Evolutionary conservation across 768 basidiomycete species (phyloP), one percentile per base, ranked within the genome.

Genomic region (Xerocomus brunneocitrinus): DNA sequence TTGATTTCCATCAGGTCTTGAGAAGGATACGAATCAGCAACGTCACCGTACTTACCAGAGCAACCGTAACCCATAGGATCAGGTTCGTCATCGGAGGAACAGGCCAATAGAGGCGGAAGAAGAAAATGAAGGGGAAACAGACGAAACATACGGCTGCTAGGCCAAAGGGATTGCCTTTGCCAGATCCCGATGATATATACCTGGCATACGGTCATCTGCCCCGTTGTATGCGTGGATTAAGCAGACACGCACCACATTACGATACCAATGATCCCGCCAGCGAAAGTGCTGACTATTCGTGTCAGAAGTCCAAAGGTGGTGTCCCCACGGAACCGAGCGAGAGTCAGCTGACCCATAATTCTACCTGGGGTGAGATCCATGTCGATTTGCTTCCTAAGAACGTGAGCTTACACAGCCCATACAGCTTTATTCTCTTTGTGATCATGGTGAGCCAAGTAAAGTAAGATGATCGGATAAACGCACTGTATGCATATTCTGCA

Each of bases 271-370:
- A 85, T 42, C 6, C 82, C 81, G 7, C 89, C 89, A 25, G 76
- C 66, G 53, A 89, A 85, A 1, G 89, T 90, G 45, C 80, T 80
- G 5, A 77, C 35, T 24, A 88, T 75, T 52, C 89, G 78, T 1
- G 80, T 74, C 4, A 82, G 69, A 13, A 88, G 74, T 2, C 79
- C 85, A 54, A 86, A 86, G 0, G 80, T 76, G 0, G 88, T 91
- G 49, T 91, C 89, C 1, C 88, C 89, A 41, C 84, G 76, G 62
- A 88, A 90, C 16, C 87, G 79, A 8, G 84, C 73, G 0, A 88
- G 67, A 0, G 86, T 86, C 6, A 89, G 71, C 60, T 90, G 89
- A 0, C 80, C 87, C 84, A 90, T 89, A 62, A 89, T 76, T 16
- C 84, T 87, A 51, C 16, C 1, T 27, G 31, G 12, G 5, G 45